Evolutionary conservation across 106 monocot genomes (phyloP).

Genomic region (Apostasia ramifera): DNA sequence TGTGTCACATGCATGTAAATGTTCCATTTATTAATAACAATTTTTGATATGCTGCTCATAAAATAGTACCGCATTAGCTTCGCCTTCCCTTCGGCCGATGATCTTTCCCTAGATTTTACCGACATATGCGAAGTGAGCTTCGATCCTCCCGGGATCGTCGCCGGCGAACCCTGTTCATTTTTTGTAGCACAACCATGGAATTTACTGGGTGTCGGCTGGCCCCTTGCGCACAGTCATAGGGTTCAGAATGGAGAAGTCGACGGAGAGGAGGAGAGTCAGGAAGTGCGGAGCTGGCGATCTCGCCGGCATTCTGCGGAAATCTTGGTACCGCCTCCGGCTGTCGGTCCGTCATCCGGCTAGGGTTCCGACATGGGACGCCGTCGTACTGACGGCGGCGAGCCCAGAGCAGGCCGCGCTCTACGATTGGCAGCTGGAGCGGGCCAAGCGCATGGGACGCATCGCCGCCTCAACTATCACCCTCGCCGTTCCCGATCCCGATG

Average conservation of each 20-base stretch:
- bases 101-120: too few species aligned
- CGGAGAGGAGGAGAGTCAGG: slow-evolving; percentile 9
- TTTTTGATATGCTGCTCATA: too few species aligned
- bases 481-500: slow-evolving; percentile 83
- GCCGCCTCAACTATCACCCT: slow-evolving; percentile 67
- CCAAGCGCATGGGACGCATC: slow-evolving; percentile 76
- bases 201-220: too few species aligned
- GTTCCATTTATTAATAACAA: too few species aligned
- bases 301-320: slow-evolving; percentile 48
- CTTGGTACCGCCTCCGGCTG: slow-evolving; percentile 89
- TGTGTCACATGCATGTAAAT: too few species aligned
- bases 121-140: too few species aligned
- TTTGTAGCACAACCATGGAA: too few species aligned
- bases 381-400: slow-evolving; percentile 95
- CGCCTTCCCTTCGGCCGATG: too few species aligned
- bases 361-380: slow-evolving; percentile 85
- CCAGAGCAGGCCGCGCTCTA: slow-evolving; percentile 91
- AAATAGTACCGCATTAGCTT: too few species aligned
- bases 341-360: slow-evolving; percentile 68
- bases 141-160: too few species aligned
- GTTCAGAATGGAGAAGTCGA: background rate
- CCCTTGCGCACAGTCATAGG: too few species aligned
- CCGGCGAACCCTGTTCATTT: too few species aligned
- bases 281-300: slow-evolving; percentile 23
- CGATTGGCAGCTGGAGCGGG: slow-evolving; percentile 83